Evolutionary conservation across 257 asterid genomes (phyloP).

Genomic region (Ilex aquifolium): DNA sequence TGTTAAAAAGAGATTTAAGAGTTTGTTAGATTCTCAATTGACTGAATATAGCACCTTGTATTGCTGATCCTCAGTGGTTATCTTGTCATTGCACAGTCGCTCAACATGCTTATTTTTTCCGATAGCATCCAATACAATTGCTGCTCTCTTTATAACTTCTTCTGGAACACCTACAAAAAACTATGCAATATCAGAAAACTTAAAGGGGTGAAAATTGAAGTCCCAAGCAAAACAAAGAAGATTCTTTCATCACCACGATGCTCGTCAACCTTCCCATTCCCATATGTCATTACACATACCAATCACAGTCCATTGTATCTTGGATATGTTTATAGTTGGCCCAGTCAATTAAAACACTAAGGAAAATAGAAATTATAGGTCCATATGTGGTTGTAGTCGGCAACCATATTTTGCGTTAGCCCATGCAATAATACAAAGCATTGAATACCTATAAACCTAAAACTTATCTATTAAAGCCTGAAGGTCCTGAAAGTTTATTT

Average conservation of each 20-base stretch:
- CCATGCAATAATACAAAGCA: neutral
- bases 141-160: constrained; percentile 74
- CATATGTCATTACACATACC: too few species aligned
- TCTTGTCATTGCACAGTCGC: constrained; percentile 44
- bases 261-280: too few species aligned
- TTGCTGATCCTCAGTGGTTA: constrained; percentile 63
- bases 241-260: too few species aligned
- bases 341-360: too few species aligned
- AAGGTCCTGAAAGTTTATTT: neutral
- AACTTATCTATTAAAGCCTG: neutral
- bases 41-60: constrained; percentile 46
- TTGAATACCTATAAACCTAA: neutral
- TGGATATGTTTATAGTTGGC: neutral
- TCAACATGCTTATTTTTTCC: constrained; percentile 45
- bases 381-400: too few species aligned
- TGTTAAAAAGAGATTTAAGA: constrained; percentile 1
- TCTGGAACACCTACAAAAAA: constrained; percentile 54
- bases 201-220: neutral
- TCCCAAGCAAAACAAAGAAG: neutral
- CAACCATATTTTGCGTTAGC: neutral
- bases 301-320: neutral
- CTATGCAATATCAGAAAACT: constrained; percentile 9
- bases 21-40: neutral
- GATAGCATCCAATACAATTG: constrained; percentile 43
- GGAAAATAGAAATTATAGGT: neutral